Conservation (phyloP, 176 grass and related monocot genomes). For the Paspalum vaginatum region DNA sequence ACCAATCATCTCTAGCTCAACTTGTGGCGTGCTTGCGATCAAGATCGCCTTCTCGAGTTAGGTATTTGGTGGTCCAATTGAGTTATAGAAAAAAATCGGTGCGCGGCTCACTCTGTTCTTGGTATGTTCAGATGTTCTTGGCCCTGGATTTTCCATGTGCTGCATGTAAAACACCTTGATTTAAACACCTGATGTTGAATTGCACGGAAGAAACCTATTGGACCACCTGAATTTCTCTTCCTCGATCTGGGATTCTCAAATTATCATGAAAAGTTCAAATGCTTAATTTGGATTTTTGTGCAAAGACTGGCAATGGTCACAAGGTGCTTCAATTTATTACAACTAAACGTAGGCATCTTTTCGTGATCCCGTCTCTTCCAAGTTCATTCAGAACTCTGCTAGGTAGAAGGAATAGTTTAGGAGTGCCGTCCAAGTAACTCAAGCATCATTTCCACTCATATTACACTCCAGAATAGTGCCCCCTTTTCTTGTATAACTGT, state of each 20-base stretch:
- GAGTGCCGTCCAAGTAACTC: slow-evolving; percentile 57
- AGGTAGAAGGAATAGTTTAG: slow-evolving; percentile 32
- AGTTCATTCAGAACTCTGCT: slow-evolving; percentile 33
- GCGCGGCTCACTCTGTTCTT: slow-evolving; percentile 3
- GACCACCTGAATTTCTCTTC: slow-evolving; percentile 22
- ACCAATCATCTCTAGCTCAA: not conserved
- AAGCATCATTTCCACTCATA: slow-evolving; percentile 36
- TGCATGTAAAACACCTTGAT: slow-evolving; percentile 8
- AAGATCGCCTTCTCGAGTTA: slow-evolving; percentile 18
- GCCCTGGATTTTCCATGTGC: not conserved
- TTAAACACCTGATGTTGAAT: not conserved
- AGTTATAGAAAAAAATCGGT: too few species aligned
- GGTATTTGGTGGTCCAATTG: not conserved
- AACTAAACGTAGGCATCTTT: slow-evolving; percentile 23
- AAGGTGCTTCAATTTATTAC: slow-evolving; percentile 33
- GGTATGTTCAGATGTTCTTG: not conserved
- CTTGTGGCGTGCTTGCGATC: not conserved
- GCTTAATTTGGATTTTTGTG: slow-evolving; percentile 29
- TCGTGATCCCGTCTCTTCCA: slow-evolving; percentile 1
- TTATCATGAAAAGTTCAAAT: slow-evolving; percentile 31
- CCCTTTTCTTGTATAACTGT: not conserved
- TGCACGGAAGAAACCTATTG: not conserved
- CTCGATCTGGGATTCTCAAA: not conserved
- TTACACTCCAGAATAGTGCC: not conserved
- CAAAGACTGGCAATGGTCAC: not conserved